Evolutionary conservation across 805 yeast genomes (phyloP).

Genomic region (Nakazawaea ernobii): DNA sequence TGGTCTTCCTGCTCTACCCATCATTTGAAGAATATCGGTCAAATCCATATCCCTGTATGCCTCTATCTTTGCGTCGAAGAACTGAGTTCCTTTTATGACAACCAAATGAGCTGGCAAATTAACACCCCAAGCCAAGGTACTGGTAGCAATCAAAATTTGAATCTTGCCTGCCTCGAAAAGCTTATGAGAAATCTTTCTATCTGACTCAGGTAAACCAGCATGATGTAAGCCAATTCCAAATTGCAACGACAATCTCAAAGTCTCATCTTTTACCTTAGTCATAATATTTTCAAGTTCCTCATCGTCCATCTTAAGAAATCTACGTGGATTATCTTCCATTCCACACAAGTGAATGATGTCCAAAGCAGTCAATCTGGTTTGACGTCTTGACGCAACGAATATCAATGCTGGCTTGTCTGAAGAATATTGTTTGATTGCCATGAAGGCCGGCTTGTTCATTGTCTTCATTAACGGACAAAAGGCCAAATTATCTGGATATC

Average conservation of each 20-base stretch:
- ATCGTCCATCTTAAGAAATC: constrained; percentile 64
- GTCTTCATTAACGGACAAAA: constrained; percentile 83
- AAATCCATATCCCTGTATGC: constrained; percentile 77
- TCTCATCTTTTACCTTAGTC: constrained; percentile 70
- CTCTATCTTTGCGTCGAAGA: constrained; percentile 57
- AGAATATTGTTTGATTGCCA: constrained; percentile 89
- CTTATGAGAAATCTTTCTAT: constrained; percentile 64
- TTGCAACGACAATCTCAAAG: constrained; percentile 65
- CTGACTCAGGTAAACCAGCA: constrained; percentile 74
- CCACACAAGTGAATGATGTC: constrained; percentile 78
- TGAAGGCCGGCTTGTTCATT: constrained; percentile 85
- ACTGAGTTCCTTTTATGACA: constrained; percentile 71
- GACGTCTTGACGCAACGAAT: constrained; percentile 82
- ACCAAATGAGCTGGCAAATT: constrained; percentile 78
- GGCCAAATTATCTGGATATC: constrained; percentile 75
- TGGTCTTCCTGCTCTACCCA: constrained; percentile 84
- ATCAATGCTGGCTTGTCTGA: constrained; percentile 78
- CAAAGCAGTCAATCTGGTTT: constrained; percentile 73
- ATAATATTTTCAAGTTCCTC: constrained; percentile 48
- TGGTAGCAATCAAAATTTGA: constrained; percentile 70
- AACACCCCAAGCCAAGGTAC: constrained; percentile 87
- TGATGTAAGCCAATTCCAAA: constrained; percentile 81
- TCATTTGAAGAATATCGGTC: constrained; percentile 77
- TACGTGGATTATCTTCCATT: constrained; percentile 67
- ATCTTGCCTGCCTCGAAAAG: constrained; percentile 63